Evolutionary conservation across 2,329 filamentous ascomycete genomes (phyloP).

Genomic region (Aspergillus ustus): DNA sequence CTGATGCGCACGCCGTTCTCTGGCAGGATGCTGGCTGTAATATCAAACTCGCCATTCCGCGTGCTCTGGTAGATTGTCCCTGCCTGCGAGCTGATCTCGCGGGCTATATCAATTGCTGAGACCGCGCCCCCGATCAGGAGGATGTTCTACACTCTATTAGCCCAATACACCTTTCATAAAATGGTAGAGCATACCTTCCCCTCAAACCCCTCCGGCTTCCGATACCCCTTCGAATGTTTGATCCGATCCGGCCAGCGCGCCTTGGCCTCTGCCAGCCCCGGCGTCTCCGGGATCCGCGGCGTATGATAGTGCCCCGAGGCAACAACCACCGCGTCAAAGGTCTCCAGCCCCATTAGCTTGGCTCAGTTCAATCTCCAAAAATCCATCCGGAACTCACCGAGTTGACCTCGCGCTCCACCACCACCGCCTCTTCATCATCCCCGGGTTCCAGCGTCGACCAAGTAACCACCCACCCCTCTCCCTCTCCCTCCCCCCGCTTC

Average conservation of each 20-base stretch:
- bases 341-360: slow-evolving; percentile 14
- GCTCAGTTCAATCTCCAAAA: not conserved
- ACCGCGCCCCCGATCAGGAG: slow-evolving; percentile 62
- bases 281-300: slow-evolving; percentile 54
- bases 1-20: slow-evolving; percentile 57
- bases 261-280: slow-evolving; percentile 54
- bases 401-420: slow-evolving; percentile 12
- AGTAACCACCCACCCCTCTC: slow-evolving; percentile 56
- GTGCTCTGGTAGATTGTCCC: slow-evolving; percentile 59
- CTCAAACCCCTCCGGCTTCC: slow-evolving; percentile 52
- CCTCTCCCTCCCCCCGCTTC: slow-evolving; percentile 52
- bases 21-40: slow-evolving; percentile 60
- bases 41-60: slow-evolving; percentile 64
- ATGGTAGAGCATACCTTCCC: slow-evolving; percentile 53
- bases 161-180: not conserved
- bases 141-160: slow-evolving; percentile 49
- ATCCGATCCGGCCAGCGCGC: slow-evolving; percentile 50
- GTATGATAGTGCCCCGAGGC: slow-evolving; percentile 61
- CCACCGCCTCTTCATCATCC: not conserved
- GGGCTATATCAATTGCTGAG: slow-evolving; percentile 60
- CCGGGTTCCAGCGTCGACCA: slow-evolving; percentile 50
- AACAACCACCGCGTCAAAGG: slow-evolving; percentile 58
- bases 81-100: slow-evolving; percentile 54
- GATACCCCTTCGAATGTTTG: slow-evolving; percentile 58
- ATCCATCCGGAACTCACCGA: slow-evolving; percentile 11